These are phyloP conservation scores for Salix purpurea DNA, from an alignment of 345 rosid species.

Conservation along the genomic window DNA sequence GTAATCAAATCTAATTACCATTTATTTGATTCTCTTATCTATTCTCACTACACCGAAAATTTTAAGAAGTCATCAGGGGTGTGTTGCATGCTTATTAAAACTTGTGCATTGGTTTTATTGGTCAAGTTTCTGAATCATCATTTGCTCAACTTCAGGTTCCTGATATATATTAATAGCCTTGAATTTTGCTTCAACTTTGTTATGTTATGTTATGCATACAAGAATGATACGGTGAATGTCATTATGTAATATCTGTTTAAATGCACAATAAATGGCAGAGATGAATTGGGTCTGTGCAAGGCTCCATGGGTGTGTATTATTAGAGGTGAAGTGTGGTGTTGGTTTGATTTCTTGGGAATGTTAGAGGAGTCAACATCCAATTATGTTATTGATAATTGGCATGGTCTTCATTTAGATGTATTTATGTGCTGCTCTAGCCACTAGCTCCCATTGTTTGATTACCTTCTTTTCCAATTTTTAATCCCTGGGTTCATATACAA, in stretches of 20 bases:
- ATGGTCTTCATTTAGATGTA: too few relatives aligned
- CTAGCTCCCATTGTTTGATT: too few relatives aligned
- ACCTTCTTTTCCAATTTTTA: too few relatives aligned
- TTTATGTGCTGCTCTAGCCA: too few relatives aligned
- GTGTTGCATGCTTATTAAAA: not conserved
- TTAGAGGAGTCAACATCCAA: too few relatives aligned
- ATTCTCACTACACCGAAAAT: not conserved
- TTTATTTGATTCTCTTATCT: slow-evolving; percentile 4
- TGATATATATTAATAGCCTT: not conserved
- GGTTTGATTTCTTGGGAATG: too few relatives aligned
- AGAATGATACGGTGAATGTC: not conserved
- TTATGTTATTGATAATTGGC: too few relatives aligned
- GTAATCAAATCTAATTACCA: not conserved
- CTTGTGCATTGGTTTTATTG: not conserved
- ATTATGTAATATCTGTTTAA: not conserved
- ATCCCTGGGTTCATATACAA: too few relatives aligned
- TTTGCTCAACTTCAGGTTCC: not conserved
- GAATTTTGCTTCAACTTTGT: not conserved
- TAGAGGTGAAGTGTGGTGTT: too few relatives aligned
- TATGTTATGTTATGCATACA: not conserved
- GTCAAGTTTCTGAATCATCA: not conserved
- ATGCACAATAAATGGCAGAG: not conserved
- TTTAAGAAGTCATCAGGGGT: not conserved
- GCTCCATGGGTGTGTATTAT: too few relatives aligned
- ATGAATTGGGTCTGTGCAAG: too few relatives aligned